Conservation (phyloP, 192 early-diverging fungal species). For the Gigaspora rosea region DNA sequence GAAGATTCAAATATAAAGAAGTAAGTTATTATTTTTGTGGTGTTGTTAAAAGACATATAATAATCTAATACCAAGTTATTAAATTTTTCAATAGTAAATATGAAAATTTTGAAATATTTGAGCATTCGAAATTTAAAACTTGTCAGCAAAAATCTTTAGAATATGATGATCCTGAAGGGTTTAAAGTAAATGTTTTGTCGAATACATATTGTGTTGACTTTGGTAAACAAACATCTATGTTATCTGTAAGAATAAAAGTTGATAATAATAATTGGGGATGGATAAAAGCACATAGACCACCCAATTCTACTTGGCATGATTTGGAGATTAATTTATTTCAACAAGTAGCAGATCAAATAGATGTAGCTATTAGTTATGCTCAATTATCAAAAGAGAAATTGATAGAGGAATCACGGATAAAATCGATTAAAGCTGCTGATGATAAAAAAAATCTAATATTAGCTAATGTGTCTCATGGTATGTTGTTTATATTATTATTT, state of each 20-base stretch:
- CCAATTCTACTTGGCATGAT: slow-evolving; percentile 34
- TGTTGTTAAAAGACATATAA: no score
- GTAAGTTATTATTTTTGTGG: no score
- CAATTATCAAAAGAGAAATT: slow-evolving; percentile 43
- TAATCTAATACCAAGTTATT: no score
- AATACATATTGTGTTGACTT: background rate
- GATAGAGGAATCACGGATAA: slow-evolving; percentile 42
- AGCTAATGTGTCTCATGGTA: slow-evolving; percentile 46
- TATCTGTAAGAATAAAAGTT: background rate
- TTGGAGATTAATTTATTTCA: slow-evolving; percentile 42
- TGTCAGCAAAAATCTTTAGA: no score
- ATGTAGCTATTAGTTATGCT: slow-evolving; percentile 42
- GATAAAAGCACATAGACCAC: slow-evolving; percentile 19
- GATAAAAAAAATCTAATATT: slow-evolving; percentile 47
- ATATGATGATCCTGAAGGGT: no score
- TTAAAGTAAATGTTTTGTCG: no score
- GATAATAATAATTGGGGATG: background rate
- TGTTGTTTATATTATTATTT: background rate
- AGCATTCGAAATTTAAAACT: no score
- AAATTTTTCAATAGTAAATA: no score
- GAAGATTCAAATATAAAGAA: background rate
- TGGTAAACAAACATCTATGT: background rate
- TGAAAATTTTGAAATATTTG: no score
- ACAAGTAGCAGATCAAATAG: slow-evolving; percentile 45
- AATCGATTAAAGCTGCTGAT: slow-evolving; percentile 44